Conservation (phyloP, 257 asterid genomes). For the Penstemon barbatus region DNA sequence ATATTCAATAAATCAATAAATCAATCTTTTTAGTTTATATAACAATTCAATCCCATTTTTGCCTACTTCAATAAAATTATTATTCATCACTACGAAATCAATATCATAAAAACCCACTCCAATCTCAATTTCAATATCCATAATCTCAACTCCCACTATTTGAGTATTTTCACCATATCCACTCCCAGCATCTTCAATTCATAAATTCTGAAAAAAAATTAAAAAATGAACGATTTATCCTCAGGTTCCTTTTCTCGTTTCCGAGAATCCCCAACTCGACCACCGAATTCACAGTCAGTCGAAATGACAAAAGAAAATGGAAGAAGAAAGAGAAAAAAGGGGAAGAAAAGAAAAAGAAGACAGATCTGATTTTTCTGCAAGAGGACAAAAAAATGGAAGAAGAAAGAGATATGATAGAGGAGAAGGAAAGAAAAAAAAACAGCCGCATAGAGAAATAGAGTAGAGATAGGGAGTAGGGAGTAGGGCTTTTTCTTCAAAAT, state of each 20-base stretch:
- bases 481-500: too few species aligned
- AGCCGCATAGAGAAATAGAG: too few species aligned
- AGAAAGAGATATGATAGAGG: too few species aligned
- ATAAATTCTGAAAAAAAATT: not conserved
- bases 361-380: too few species aligned
- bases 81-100: not conserved
- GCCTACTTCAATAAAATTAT: not conserved
- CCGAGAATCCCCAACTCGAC: conserved; percentile 38
- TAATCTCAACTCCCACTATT: not conserved
- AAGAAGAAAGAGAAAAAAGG: too few species aligned
- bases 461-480: too few species aligned
- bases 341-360: too few species aligned
- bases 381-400: too few species aligned
- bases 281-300: conserved; percentile 42
- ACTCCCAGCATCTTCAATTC: not conserved
- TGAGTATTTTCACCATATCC: not conserved
- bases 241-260: conserved; percentile 68
- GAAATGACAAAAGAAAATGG: conserved; percentile 31
- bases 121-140: conserved; percentile 4
- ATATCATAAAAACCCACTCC: not conserved
- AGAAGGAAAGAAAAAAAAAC: too few species aligned
- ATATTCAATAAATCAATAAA: not conserved
- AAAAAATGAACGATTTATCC: conserved; percentile 65
- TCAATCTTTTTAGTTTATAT: too few species aligned
- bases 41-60: too few species aligned